Evolutionary conservation across 805 yeast species (phyloP).

Genomic region (Barnettozyma californica): DNA sequence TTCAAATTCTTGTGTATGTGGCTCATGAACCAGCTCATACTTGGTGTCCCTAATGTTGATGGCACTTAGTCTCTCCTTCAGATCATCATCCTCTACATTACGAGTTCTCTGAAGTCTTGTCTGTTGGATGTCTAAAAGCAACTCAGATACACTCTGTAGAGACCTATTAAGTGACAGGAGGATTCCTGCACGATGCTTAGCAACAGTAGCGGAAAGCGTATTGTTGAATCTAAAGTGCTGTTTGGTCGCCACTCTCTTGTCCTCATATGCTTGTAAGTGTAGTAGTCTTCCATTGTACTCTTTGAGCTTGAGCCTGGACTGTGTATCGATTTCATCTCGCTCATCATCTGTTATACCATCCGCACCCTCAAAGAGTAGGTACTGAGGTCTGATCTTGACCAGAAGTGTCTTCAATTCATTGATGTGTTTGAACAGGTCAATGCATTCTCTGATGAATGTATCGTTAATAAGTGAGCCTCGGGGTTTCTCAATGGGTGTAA

Average conservation of each 20-base stretch:
- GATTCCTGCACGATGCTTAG: slow-evolving; percentile 20
- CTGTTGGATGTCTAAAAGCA: slow-evolving; percentile 22
- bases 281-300: slow-evolving; percentile 46
- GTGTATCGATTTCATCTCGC: slow-evolving; percentile 52
- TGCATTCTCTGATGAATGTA: slow-evolving; percentile 13
- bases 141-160: slow-evolving; percentile 20
- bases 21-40: slow-evolving; percentile 16
- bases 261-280: slow-evolving; percentile 46
- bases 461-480: slow-evolving; percentile 8
- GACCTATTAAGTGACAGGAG: slow-evolving; percentile 18
- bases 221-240: slow-evolving; percentile 15
- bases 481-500: neutral
- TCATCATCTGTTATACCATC: slow-evolving; percentile 37
- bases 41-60: slow-evolving; percentile 23
- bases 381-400: slow-evolving; percentile 23
- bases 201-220: slow-evolving; percentile 12
- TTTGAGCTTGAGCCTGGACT: slow-evolving; percentile 46
- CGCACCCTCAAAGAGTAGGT: slow-evolving; percentile 17
- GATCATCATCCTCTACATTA: slow-evolving; percentile 19
- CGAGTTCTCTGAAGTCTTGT: slow-evolving; percentile 23
- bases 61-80: slow-evolving; percentile 9
- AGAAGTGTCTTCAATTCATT: slow-evolving; percentile 27
- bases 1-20: slow-evolving; percentile 12
- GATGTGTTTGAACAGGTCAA: slow-evolving; percentile 20
- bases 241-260: slow-evolving; percentile 31